Percentiles rank a stretch among this genome's conserved stretches.
These are phyloP conservation scores for Phytophthora lateralis DNA, from an alignment of 352 stramenopile genomes.

Conservation along the genomic window DNA sequence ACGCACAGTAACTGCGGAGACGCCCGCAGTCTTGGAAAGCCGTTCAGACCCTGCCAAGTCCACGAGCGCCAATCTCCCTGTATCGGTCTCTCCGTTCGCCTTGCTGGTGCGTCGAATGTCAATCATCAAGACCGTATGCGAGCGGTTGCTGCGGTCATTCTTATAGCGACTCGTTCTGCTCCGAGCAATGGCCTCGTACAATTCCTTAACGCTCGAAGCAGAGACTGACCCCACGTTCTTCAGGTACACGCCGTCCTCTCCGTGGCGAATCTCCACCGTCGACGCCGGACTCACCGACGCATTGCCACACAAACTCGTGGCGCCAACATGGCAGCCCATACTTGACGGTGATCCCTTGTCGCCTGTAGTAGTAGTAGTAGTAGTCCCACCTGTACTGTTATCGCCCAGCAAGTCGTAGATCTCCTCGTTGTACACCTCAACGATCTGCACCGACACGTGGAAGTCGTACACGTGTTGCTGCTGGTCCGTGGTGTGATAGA, in stretches of 20 bases:
- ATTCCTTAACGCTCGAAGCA: slow-evolving; percentile 38
- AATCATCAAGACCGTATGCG: slow-evolving; percentile 66
- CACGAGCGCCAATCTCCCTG: slow-evolving; percentile 67
- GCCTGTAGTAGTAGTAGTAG: slow-evolving; percentile 11
- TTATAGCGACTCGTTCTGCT: slow-evolving; percentile 41
- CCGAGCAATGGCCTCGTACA: slow-evolving; percentile 43
- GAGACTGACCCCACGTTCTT: slow-evolving; percentile 63
- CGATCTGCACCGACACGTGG: slow-evolving; percentile 57
- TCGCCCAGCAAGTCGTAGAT: slow-evolving; percentile 68
- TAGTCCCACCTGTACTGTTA: neutral
- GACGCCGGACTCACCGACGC: slow-evolving; percentile 11
- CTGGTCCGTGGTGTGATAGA: slow-evolving; percentile 45
- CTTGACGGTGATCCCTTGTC: slow-evolving; percentile 23
- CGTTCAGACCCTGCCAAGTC: slow-evolving; percentile 83
- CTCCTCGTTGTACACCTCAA: slow-evolving; percentile 91
- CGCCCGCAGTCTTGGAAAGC: slow-evolving; percentile 51
- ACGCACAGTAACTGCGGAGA: slow-evolving; percentile 41
- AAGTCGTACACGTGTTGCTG: slow-evolving; percentile 61
- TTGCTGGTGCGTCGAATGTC: slow-evolving; percentile 60
- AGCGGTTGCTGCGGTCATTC: slow-evolving; percentile 55
- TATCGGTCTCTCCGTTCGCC: slow-evolving; percentile 41
- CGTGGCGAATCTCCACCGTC: slow-evolving; percentile 77
- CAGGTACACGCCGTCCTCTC: slow-evolving; percentile 70
- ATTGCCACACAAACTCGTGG: slow-evolving; percentile 42
- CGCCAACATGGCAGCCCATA: slow-evolving; percentile 55